Conservation (phyloP, 1,284 basidiomycete species). For the Cutaneotrichosporon arboriforme region DNA sequence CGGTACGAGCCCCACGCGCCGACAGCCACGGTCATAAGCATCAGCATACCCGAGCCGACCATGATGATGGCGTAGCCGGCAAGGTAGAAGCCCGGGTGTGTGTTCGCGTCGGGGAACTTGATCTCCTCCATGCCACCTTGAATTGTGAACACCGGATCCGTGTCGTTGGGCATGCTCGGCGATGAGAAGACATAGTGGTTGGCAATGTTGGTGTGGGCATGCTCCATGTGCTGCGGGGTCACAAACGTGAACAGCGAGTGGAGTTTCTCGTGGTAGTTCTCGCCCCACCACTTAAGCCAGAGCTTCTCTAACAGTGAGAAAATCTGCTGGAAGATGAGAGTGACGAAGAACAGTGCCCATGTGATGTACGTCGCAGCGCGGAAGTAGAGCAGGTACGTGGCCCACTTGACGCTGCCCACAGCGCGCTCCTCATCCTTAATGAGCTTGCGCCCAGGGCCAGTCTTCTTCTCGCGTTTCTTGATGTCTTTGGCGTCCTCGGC, state of each 20-base stretch:
- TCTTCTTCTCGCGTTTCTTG: slow-evolving; percentile 39
- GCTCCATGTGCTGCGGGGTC: neutral
- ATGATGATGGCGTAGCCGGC: slow-evolving; percentile 40
- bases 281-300: slow-evolving; percentile 65
- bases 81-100: slow-evolving; percentile 49
- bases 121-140: neutral
- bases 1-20: slow-evolving; percentile 53
- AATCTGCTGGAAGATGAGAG: slow-evolving; percentile 51
- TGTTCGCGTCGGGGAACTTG: slow-evolving; percentile 39
- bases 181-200: slow-evolving; percentile 27
- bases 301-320: slow-evolving; percentile 51
- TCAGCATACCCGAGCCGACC: slow-evolving; percentile 35
- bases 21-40: slow-evolving; percentile 33
- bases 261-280: slow-evolving; percentile 32
- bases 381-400: slow-evolving; percentile 71
- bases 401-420: slow-evolving; percentile 69
- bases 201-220: slow-evolving; percentile 19
- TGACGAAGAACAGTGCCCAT: slow-evolving; percentile 37
- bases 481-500: slow-evolving; percentile 44
- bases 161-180: slow-evolving; percentile 4
- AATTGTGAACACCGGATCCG: neutral
- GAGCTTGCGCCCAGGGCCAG: slow-evolving; percentile 40
- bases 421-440: slow-evolving; percentile 56
- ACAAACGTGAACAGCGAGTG: slow-evolving; percentile 20
- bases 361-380: slow-evolving; percentile 46